Evolutionary conservation across 192 early-diverging fungal genomes (phyloP).

Genomic region (Podila verticillata): DNA sequence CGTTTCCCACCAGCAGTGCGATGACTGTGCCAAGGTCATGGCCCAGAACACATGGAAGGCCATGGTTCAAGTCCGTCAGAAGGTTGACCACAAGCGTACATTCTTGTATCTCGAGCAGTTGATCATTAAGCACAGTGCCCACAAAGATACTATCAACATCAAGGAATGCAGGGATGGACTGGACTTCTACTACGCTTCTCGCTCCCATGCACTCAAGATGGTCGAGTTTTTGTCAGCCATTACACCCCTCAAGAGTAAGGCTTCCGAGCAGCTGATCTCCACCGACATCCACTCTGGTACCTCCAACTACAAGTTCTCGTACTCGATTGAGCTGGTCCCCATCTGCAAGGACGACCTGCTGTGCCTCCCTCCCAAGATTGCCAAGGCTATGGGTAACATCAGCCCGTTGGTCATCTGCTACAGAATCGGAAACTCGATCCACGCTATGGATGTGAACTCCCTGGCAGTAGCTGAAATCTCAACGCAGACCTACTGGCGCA

Average conservation of each 20-base stretch:
- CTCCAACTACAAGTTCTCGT: constrained; percentile 96
- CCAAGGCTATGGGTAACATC: constrained; percentile 86
- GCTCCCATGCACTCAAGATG: constrained; percentile 95
- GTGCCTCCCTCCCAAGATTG: constrained; percentile 85
- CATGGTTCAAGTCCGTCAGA: constrained; percentile 97
- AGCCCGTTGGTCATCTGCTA: constrained; percentile 84
- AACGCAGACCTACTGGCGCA: constrained; percentile 83
- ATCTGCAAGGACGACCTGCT: constrained; percentile 97
- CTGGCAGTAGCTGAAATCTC: constrained; percentile 78
- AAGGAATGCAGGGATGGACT: constrained; percentile 96
- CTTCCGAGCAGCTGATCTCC: constrained; percentile 95
- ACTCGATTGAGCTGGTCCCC: constrained; percentile 95
- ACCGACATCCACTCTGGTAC: constrained; percentile 92
- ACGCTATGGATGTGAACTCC: constrained; percentile 89
- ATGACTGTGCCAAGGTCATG: constrained; percentile 93
- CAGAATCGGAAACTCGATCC: constrained; percentile 88
- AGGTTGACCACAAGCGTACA: constrained; percentile 97
- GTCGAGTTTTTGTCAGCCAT: constrained; percentile 91
- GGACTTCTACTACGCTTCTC: constrained; percentile 94
- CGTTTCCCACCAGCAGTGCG: constrained; percentile 93
- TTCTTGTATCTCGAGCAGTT: constrained; percentile 99
- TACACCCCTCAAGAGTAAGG: constrained; percentile 86
- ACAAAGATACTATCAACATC: constrained; percentile 98
- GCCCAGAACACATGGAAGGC: constrained; percentile 99
- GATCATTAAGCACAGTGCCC: constrained; percentile 97